Evolutionary conservation across 257 asterid species (phyloP).

Genomic region (Solanum virginianum): DNA sequence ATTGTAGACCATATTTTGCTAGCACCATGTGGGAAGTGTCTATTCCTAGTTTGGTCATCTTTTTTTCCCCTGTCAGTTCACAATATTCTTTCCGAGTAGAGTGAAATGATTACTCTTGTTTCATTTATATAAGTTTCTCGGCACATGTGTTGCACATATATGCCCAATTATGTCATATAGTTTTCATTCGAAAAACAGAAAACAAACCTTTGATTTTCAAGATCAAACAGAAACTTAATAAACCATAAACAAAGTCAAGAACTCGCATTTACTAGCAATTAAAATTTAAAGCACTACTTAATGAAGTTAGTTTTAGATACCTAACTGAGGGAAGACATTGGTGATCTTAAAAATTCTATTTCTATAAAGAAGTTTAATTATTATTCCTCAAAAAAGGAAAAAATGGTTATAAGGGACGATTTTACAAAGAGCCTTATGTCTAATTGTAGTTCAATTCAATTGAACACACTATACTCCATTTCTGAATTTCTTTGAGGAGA

Average conservation of each 20-base stretch:
- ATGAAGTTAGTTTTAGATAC: not conserved
- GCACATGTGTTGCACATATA: not conserved
- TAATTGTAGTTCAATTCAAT: not conserved
- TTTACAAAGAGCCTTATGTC: not conserved
- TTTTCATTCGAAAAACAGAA: not conserved
- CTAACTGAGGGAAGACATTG: not conserved
- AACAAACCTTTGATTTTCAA: not conserved
- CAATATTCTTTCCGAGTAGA: not conserved
- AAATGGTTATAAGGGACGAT: not conserved
- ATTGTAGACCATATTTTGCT: not conserved
- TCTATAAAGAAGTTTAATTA: not conserved
- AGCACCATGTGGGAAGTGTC: not conserved
- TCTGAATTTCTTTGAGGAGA: not conserved
- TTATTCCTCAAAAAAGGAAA: not conserved
- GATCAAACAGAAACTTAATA: not conserved
- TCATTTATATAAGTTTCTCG: not conserved
- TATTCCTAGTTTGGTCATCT: not conserved
- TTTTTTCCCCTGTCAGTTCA: not conserved
- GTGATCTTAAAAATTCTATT: not conserved
- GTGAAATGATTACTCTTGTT: not conserved
- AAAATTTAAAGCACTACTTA: not conserved
- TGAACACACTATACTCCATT: not conserved
- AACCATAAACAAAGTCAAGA: not conserved
- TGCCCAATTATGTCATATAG: not conserved
- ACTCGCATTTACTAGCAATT: not conserved